Evolutionary conservation across 1,139 yeast genomes (phyloP).

Genomic region (Debaryomyces coudertii): DNA sequence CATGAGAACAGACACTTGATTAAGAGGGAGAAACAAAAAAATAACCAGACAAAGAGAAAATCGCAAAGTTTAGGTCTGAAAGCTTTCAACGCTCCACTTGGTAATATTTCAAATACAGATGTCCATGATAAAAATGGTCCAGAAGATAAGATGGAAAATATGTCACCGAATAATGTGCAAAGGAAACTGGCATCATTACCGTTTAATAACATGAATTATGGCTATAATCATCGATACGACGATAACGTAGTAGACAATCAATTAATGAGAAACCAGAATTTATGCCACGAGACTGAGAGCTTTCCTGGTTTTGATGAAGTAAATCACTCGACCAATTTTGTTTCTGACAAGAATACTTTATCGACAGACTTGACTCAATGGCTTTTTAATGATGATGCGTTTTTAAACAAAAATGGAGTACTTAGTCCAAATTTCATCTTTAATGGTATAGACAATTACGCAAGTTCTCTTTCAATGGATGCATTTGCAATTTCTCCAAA

Average conservation of each 20-base stretch:
- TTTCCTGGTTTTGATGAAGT: no score
- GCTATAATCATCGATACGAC: no score
- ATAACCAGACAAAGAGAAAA: not conserved
- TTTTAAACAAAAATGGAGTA: not conserved
- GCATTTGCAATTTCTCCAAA: conserved; percentile 22
- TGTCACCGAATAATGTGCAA: not conserved
- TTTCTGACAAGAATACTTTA: no score
- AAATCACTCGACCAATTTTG: no score
- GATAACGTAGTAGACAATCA: no score
- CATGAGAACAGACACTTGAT: conserved; percentile 33
- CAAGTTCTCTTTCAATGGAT: conserved; percentile 28
- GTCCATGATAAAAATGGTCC: not conserved
- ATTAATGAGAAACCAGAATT: no score
- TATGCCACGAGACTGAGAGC: no score
- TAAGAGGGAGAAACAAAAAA: conserved; percentile 14
- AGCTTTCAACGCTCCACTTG: not conserved
- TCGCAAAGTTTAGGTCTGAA: conserved; percentile 1
- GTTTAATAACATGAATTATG: not conserved
- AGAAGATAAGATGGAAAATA: not conserved
- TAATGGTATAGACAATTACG: conserved; percentile 25
- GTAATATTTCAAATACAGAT: conserved; percentile 2
- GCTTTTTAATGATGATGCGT: conserved; percentile 4
- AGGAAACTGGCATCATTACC: not conserved
- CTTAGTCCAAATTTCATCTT: conserved; percentile 16
- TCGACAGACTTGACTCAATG: not conserved